Conservation (phyloP, 495 filamentous ascomycete genomes). For the Podospora tetraspora region DNA sequence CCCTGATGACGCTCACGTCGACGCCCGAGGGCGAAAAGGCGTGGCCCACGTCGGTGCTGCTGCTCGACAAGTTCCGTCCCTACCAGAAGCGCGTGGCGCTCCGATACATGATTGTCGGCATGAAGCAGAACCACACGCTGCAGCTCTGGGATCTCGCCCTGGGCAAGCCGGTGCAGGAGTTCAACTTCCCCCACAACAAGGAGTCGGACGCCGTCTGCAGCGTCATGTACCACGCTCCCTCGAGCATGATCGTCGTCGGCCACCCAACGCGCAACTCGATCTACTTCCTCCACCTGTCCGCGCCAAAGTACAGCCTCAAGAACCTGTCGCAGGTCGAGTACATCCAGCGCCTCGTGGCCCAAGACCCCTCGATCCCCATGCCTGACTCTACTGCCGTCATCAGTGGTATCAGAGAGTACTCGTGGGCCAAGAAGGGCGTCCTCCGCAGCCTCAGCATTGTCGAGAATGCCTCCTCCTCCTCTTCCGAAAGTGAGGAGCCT, state of each 20-base stretch:
- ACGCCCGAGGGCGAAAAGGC: conserved; percentile 77
- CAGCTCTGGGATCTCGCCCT: conserved; percentile 98
- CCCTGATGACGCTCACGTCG: conserved; percentile 71
- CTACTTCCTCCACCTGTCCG: conserved; percentile 92
- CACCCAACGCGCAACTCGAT: conserved; percentile 96
- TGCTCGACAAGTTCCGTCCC: conserved; percentile 90
- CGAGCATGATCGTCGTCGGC: conserved; percentile 88
- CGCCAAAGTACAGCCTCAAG: conserved; percentile 79
- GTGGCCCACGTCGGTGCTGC: conserved; percentile 90
- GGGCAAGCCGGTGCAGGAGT: conserved; percentile 89
- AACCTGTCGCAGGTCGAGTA: conserved; percentile 81
- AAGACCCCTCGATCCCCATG: conserved; percentile 67
- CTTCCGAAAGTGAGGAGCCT: conserved; percentile 50
- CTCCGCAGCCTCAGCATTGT: conserved; percentile 87
- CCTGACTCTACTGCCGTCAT: conserved; percentile 93
- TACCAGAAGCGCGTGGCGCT: conserved; percentile 80
- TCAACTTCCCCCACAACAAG: conserved; percentile 92
- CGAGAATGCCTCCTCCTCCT: conserved; percentile 46
- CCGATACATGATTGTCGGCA: conserved; percentile 90
- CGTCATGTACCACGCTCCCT: conserved; percentile 81
- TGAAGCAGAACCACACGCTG: conserved; percentile 98
- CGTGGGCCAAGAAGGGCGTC: conserved; percentile 79
- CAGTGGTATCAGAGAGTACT: conserved; percentile 91
- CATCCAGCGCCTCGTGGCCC: conserved; percentile 65
- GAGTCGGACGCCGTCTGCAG: conserved; percentile 97